Percentiles rank a stretch among this genome's conserved stretches.
phyloP scores from a whole-genome alignment of 495 filamentous ascomycete genomes.

The Podospora bellae-mahoneyi region DNA sequence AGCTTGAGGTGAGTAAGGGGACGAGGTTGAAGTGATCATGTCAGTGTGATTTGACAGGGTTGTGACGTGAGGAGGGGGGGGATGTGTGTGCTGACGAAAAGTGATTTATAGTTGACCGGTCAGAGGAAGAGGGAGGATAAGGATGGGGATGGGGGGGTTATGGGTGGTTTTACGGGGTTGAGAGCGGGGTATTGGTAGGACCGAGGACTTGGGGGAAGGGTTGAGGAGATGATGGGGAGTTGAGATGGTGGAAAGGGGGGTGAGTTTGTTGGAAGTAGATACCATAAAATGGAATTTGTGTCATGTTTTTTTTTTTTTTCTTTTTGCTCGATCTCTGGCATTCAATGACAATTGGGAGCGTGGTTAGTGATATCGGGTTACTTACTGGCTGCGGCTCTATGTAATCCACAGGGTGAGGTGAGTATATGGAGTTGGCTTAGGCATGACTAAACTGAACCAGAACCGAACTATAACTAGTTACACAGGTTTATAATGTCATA shows the following conservation, averaged over 20 bases:
- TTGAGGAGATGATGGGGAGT: not conserved
- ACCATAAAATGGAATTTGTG: not conserved
- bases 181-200: slow-evolving; percentile 66
- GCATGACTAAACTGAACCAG: no score
- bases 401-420: no score
- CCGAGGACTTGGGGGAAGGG: not conserved
- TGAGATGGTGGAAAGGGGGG: not conserved
- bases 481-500: no score
- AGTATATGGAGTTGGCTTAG: no score
- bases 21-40: not conserved
- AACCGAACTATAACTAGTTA: no score
- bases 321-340: no score
- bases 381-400: no score
- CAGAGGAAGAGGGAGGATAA: slow-evolving; percentile 73
- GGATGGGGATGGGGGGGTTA: slow-evolving; percentile 48
- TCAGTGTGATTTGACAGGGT: not conserved
- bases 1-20: slow-evolving; percentile 65
- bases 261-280: not conserved
- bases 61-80: not conserved
- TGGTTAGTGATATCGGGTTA: no score
- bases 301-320: not conserved
- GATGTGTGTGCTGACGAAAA: not conserved
- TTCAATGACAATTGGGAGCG: no score
- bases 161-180: slow-evolving; percentile 64
- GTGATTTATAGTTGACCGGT: slow-evolving; percentile 54